Percentiles rank a stretch among this genome's conserved stretches.
Conservation (phyloP, 371 early-diverging fungal genomes). For the Dichotomocladium elegans region DNA sequence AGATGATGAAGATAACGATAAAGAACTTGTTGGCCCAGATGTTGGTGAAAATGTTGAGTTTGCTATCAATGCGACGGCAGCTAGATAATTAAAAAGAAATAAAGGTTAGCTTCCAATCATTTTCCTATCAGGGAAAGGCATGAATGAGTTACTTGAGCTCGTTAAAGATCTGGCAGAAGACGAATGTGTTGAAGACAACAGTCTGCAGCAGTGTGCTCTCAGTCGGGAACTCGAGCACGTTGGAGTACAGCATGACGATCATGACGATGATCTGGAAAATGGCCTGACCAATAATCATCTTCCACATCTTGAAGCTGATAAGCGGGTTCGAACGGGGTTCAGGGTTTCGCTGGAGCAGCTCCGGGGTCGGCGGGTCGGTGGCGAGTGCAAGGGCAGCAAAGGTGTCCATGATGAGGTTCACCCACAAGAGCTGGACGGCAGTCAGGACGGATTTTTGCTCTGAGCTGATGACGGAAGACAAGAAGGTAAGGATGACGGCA, state of each 20-base stretch:
- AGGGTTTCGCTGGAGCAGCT: conserved; percentile 59
- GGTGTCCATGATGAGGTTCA: conserved; percentile 78
- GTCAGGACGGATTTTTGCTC: conserved; percentile 50
- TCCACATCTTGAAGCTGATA: conserved; percentile 67
- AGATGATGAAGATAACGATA: conserved; percentile 48
- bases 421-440: conserved; percentile 72
- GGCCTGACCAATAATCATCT: conserved; percentile 63
- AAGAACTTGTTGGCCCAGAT: conserved; percentile 56
- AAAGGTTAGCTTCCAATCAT: too few relatives aligned
- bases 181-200: conserved; percentile 70
- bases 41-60: conserved; percentile 57
- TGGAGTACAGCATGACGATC: conserved; percentile 53
- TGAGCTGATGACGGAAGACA: conserved; percentile 46
- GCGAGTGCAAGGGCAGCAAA: conserved; percentile 72
- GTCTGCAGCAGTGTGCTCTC: conserved; percentile 37
- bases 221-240: conserved; percentile 21
- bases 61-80: conserved; percentile 59
- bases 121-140: too few relatives aligned
- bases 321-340: conserved; percentile 58
- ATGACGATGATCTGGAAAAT: conserved; percentile 58
- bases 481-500: conserved; percentile 59
- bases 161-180: conserved; percentile 71
- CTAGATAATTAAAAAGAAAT: conserved; percentile 20
- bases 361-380: conserved; percentile 62
- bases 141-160: conserved; percentile 46